Percentiles rank a stretch among this genome's conserved stretches.
These are phyloP conservation scores for Umbelopsis sp. DNA, from an alignment of 192 early-diverging fungal genomes.

Conservation along the genomic window DNA sequence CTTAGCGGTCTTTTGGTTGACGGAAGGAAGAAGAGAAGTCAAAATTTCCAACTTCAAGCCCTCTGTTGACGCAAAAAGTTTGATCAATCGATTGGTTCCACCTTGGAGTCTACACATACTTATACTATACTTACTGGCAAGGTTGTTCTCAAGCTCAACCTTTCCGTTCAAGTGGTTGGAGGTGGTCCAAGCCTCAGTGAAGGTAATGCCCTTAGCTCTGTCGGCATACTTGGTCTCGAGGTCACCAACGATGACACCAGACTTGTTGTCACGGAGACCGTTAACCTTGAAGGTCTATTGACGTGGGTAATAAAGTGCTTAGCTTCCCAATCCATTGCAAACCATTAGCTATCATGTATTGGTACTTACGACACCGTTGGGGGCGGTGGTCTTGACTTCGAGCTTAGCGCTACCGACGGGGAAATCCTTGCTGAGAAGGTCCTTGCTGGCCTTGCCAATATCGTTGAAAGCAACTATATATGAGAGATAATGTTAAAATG, in stretches of 20 bases:
- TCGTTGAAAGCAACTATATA: constrained; percentile 86
- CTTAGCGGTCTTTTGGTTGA: constrained; percentile 79
- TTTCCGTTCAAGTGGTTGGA: constrained; percentile 89
- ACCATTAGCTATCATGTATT: background rate
- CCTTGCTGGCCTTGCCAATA: constrained; percentile 93
- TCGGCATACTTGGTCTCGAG: constrained; percentile 98
- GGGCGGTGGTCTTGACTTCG: constrained; percentile 95
- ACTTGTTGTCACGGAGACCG: constrained; percentile 94
- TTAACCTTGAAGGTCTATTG: constrained; percentile 91
- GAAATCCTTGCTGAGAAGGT: constrained; percentile 97
- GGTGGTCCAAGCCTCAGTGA: constrained; percentile 98
- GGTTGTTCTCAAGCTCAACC: constrained; percentile 91
- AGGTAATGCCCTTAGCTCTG: constrained; percentile 90
- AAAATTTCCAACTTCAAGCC: constrained; percentile 94
- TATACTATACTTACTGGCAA: constrained; percentile 62
- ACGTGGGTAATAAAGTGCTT: background rate
- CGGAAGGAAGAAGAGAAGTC: constrained; percentile 82
- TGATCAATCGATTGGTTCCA: background rate
- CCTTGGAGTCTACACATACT: background rate
- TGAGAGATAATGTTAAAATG: constrained; percentile 28
- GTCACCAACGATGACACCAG: constrained; percentile 91
- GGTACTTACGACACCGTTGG: constrained; percentile 91
- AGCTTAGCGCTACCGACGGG: constrained; percentile 92
- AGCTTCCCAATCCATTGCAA: background rate
- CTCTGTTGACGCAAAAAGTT: constrained; percentile 42